A percentile compares a stretch with the other conserved stretches of the same genome.
These are phyloP conservation scores for Leucocoprinus birnbaumii DNA, from an alignment of 768 basidiomycete genomes.

Conservation along the genomic window DNA sequence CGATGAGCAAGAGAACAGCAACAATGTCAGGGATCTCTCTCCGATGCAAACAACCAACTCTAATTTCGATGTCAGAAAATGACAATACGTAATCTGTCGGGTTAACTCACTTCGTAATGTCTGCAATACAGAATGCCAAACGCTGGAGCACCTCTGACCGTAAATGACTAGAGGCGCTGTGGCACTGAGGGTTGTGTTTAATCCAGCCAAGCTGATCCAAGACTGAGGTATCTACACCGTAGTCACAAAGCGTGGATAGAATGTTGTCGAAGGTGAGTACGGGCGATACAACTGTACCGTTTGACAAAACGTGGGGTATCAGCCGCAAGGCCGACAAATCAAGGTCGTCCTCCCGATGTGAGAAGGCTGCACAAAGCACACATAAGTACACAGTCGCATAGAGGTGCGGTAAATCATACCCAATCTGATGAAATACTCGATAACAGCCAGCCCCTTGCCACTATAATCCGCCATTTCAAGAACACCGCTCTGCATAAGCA, in stretches of 20 bases:
- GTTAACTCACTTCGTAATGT: conserved; percentile 44
- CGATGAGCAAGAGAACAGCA: conserved; percentile 49
- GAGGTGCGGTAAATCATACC: background rate
- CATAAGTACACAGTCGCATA: background rate
- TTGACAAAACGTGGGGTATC: conserved; percentile 14
- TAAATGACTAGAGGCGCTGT: conserved; percentile 14
- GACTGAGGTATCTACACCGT: conserved; percentile 40
- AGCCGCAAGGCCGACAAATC: conserved; percentile 10
- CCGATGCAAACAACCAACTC: conserved; percentile 29
- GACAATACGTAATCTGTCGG: background rate
- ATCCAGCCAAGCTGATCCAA: conserved; percentile 33
- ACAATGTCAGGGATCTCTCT: conserved; percentile 48
- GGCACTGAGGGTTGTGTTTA: conserved; percentile 2
- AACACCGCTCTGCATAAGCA: conserved; percentile 1
- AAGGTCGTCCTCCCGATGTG: background rate
- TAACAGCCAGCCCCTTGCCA: background rate
- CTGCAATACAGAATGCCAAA: conserved; percentile 37
- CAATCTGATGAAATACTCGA: background rate
- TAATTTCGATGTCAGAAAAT: conserved; percentile 15
- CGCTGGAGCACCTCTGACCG: conserved; percentile 35
- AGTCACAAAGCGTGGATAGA: conserved; percentile 31
- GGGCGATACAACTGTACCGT: background rate
- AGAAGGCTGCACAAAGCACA: background rate
- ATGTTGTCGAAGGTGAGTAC: conserved; percentile 25
- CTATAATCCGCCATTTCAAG: conserved; percentile 10